phyloP scores from a whole-genome alignment of 192 early-diverging fungal genomes.

The Diversispora eburnea region DNA sequence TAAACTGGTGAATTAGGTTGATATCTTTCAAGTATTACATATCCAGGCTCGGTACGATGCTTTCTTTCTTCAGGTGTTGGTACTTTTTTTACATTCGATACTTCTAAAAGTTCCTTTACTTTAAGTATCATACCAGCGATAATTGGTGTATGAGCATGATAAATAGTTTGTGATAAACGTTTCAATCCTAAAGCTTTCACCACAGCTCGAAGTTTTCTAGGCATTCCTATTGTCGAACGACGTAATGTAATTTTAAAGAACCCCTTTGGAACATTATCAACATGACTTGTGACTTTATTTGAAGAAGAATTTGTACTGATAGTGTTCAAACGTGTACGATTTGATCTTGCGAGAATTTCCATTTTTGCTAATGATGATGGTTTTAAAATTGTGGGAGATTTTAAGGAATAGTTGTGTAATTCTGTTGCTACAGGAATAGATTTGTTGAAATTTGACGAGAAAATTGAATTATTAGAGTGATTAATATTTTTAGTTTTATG shows the following conservation, averaged over 20 bases:
- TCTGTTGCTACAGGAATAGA: too few relatives aligned
- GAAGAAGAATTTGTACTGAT: too few relatives aligned
- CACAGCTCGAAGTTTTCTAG: conserved; percentile 31
- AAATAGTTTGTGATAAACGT: conserved; percentile 40
- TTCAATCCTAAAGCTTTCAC: conserved; percentile 39
- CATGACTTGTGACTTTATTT: too few relatives aligned
- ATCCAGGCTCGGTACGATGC: conserved; percentile 9
- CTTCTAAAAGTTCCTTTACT: conserved; percentile 49
- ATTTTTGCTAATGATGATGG: too few relatives aligned
- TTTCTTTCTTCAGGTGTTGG: conserved; percentile 36
- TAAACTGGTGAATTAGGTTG: too few relatives aligned
- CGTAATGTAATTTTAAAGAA: conserved; percentile 39
- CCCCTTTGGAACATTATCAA: neutral
- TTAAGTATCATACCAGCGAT: conserved; percentile 51
- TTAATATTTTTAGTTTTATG: too few relatives aligned
- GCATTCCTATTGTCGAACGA: conserved; percentile 46
- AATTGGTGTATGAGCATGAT: conserved; percentile 43
- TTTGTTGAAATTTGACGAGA: conserved; percentile 1
- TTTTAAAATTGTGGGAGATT: too few relatives aligned
- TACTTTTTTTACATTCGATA: conserved; percentile 38
- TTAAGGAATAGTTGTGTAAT: too few relatives aligned
- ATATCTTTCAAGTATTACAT: conserved; percentile 17
- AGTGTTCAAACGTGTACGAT: too few relatives aligned
- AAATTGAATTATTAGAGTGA: neutral
- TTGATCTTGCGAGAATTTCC: too few relatives aligned